Base-by-base conservation (phyloP, 2,329 filamentous ascomycete species). In the Aspergillus terreus region DNA sequence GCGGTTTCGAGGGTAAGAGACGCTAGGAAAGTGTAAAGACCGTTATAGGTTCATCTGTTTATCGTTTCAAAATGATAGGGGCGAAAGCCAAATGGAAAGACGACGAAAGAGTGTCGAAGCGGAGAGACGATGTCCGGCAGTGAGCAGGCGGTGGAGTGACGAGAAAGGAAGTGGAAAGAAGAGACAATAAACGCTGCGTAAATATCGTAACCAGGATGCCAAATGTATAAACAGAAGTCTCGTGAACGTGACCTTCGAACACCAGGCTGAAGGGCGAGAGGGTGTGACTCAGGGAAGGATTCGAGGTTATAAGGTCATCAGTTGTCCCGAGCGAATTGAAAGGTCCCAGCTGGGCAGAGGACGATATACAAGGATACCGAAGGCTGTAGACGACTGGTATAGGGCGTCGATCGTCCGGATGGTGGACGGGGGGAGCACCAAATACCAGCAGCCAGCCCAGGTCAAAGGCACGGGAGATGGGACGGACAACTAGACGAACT, bases 21-120 rank as follows among this genome's bases (percentile, higher is more conserved):
- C 59, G 63, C 53, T 65, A 65, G 63, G 64, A 66, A 67, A 63
- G 51, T 58, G 60, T 63, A 68, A 62, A 65, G 67, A 71, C 66
- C 66, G 69, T 71, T 71, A 71, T 71, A 58, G 63, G 62, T 64
- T 68, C 69, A 71, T 71, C 66, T 61, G 67, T 65, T 64, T 68
- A 58, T 71, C 63, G 65, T 70, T 64, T 62, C 57, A 58, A 52
- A 58, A 58, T 60, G 53, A 53, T 52, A 49, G 51, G 47, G 57
- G 57, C 46, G 44, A 50, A 33, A 46, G 57, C 58, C 58, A 57
- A 56, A 53, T 49, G 48, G 49, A 61, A 57, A 60, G 55, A 60
- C 33, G 35, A 38, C 35, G 50, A 62, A 57, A 61, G 56, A 60
- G 53, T 42, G 58, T 60, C 55, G 53, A 56, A 57, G 58, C 49